phyloP scores from a whole-genome alignment of 139 green algal genomes.

The Deuterostichococcus epilithicus region DNA sequence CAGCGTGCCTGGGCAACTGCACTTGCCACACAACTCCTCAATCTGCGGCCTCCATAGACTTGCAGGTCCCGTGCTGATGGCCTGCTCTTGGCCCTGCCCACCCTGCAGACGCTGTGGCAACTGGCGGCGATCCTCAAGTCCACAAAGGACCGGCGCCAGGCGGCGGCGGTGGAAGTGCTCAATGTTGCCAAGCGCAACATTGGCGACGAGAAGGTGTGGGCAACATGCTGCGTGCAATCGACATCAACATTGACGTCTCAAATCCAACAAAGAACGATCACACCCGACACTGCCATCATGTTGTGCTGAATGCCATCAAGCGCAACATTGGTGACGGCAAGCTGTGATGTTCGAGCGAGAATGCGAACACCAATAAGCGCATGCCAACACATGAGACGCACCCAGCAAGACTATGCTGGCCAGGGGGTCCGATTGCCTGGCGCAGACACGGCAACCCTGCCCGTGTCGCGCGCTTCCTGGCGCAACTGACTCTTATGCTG shows the following conservation, averaged over 20 bases:
- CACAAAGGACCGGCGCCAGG: constrained; percentile 37
- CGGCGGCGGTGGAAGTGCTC: constrained; percentile 34
- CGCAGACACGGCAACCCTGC: no score
- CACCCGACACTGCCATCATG: constrained; percentile 32
- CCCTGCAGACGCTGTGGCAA: constrained; percentile 77
- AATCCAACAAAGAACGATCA: constrained; percentile 53
- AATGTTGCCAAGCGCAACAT: constrained; percentile 4
- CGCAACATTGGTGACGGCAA: not conserved
- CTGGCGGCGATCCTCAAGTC: constrained; percentile 73
- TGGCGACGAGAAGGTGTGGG: not conserved
- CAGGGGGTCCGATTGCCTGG: no score
- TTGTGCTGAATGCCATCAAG: constrained; percentile 20
- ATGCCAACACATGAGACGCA: no score
- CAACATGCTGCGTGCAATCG: no score
- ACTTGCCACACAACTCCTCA: no score
- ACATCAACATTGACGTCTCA: no score
- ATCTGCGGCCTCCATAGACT: not conserved
- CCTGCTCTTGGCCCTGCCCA: constrained; percentile 30
- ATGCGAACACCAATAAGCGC: no score
- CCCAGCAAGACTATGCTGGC: no score
- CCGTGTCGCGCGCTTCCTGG: no score
- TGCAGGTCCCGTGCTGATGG: not conserved
- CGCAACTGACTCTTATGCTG: no score
- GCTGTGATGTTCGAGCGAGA: no score
- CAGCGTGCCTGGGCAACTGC: no score